Conservation (phyloP, 1,284 basidiomycete genomes). For the Puccinia horiana region DNA sequence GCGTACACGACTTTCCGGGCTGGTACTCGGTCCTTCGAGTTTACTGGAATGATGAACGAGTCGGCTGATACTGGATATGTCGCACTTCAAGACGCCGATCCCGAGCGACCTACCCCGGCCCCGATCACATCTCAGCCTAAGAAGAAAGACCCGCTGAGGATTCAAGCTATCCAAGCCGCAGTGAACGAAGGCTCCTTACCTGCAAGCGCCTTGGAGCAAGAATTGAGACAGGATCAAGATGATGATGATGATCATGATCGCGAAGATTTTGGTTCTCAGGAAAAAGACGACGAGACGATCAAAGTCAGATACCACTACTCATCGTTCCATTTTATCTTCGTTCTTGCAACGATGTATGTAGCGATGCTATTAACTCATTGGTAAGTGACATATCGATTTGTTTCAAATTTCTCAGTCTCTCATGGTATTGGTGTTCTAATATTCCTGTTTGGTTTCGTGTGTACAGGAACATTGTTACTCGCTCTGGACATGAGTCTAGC, state of each 20-base stretch:
- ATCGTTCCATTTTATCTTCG: conserved; percentile 98
- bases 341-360: conserved; percentile 95
- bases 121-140: conserved; percentile 73
- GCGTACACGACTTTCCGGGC: conserved; percentile 95
- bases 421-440: conserved; percentile 54
- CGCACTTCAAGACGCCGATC: conserved; percentile 46
- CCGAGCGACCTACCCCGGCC: background rate
- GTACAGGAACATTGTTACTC: conserved; percentile 47
- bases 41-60: conserved; percentile 63
- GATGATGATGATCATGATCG: conserved; percentile 68
- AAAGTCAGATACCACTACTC: conserved; percentile 99
- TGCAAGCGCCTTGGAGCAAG: conserved; percentile 82
- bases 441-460: conserved; percentile 50
- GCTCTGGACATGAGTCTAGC: conserved; percentile 25
- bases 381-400: conserved; percentile 63
- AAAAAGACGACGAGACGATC: conserved; percentile 76
- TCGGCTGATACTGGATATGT: conserved; percentile 41
- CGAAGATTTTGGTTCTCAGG: conserved; percentile 61
- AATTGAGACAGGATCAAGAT: conserved; percentile 66
- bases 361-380: conserved; percentile 98
- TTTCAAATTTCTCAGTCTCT: conserved; percentile 56
- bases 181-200: conserved; percentile 81
- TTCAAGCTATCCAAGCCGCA: conserved; percentile 90
- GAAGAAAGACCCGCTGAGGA: conserved; percentile 81
- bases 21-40: conserved; percentile 79